phyloP scores from a whole-genome alignment of 1,284 basidiomycete genomes.

The Cutaneotrichosporon cutaneum region DNA sequence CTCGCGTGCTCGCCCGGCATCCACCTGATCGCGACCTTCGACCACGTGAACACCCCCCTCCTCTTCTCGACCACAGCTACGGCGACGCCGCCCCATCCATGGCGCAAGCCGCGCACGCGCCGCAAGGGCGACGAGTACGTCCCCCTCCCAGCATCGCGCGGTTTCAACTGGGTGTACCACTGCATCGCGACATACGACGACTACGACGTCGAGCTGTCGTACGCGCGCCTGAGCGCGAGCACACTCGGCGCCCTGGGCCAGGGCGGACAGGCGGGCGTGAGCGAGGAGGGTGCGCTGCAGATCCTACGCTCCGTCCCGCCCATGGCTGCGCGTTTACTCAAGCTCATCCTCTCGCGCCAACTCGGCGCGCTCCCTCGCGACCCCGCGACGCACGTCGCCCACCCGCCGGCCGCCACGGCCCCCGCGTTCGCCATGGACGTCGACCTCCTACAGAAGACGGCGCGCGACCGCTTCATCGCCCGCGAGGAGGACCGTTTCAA shows the following conservation, averaged over 20 bases:
- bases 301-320: conserved; percentile 81
- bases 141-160: conserved; percentile 45
- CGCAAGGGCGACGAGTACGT: conserved; percentile 5
- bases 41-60: conserved; percentile 76
- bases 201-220: conserved; percentile 74
- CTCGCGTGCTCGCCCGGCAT: conserved; percentile 70
- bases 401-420: conserved; percentile 27
- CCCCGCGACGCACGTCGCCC: conserved; percentile 27
- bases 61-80: conserved; percentile 59
- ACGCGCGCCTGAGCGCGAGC: conserved; percentile 39
- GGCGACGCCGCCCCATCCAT: conserved; percentile 36
- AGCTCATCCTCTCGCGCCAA: conserved; percentile 65
- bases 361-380: conserved; percentile 59
- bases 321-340: conserved; percentile 77
- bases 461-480: conserved; percentile 72
- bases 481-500: conserved; percentile 79
- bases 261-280: conserved; percentile 57
- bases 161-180: conserved; percentile 84
- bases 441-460: conserved; percentile 45
- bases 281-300: conserved; percentile 76
- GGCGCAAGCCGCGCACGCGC: neutral
- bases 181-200: conserved; percentile 76
- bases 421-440: conserved; percentile 50
- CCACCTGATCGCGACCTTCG: conserved; percentile 76
- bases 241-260: conserved; percentile 22